Percentiles rank a stretch among this genome's conserved stretches.
phyloP scores from a whole-genome alignment of 768 basidiomycete genomes.

The Kwoniella bestiolae region DNA sequence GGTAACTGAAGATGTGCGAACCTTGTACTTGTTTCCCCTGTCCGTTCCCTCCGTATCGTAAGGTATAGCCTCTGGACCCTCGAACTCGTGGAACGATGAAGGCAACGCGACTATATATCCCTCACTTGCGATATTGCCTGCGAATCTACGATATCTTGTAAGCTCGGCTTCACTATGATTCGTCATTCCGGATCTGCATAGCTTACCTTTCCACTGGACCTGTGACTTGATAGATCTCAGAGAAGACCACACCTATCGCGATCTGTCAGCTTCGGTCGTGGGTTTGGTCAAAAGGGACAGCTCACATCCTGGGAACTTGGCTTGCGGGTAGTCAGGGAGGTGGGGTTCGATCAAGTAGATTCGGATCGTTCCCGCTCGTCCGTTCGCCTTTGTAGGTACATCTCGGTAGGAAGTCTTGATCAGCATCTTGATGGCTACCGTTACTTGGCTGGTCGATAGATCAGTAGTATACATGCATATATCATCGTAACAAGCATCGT shows the following conservation, averaged over 20 bases:
- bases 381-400: constrained; percentile 70
- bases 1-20: constrained; percentile 32
- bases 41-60: constrained; percentile 90
- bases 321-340: constrained; percentile 80
- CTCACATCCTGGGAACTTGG: constrained; percentile 78
- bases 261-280: constrained; percentile 3
- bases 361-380: constrained; percentile 68
- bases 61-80: constrained; percentile 81
- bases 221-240: constrained; percentile 91
- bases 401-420: constrained; percentile 79
- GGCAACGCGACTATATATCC: constrained; percentile 57
- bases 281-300: not conserved
- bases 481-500: no score
- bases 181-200: not conserved
- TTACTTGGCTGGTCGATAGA: no score
- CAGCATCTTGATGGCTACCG: constrained; percentile 64
- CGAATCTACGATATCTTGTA: constrained; percentile 60
- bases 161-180: constrained; percentile 63
- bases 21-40: constrained; percentile 92
- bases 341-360: constrained; percentile 82
- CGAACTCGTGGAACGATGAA: constrained; percentile 80
- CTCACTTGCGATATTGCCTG: constrained; percentile 53
- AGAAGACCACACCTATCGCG: constrained; percentile 62
- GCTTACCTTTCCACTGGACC: constrained; percentile 88
- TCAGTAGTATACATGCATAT: no score